Evolutionary conservation across 495 filamentous ascomycete genomes (phyloP), one percentile per base, ranked within the genome.

Genomic region (Talaromyces proteolyticus): DNA sequence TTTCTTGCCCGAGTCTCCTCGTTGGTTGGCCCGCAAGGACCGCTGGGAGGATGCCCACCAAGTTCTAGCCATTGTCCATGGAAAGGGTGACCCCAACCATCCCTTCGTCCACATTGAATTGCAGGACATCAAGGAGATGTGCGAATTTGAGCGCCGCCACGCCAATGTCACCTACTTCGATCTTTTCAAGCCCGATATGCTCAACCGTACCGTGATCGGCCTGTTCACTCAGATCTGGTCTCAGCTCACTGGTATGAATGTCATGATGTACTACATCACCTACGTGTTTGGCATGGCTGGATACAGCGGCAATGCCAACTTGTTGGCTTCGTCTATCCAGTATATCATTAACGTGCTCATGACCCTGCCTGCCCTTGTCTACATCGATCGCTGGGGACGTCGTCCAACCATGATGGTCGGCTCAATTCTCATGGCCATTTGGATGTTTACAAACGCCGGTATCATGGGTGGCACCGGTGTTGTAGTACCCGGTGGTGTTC

Each of bases 191-290:
- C 79, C 82, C 0, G 64, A 73, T 37, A 90, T 91, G 85, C 69
- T 89, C 59, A 88, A 88, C 66, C 79, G 85, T 11, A 87, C 85
- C 23, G 72, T 80, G 47, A 81, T 89, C 55, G 87, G 88, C 44
- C 57, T 91, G 40, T 89, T 89, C 57, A 87, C 82, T 0, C 88
- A 91, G 62, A 86, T 93, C 60, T 92, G 88, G 88, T 83, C 81
- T 22, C 88, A 93, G 58, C 70, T 92, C 17, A 88, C 86, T 0
- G 88, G 88, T 12, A 89, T 89, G 84, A 91, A 90, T 59, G 86
- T 89, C 11, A 91, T 91, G 86, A 89, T 89, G 80, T 79, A 80
- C 56, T 68, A 80, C 51, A 75, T 78, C 40, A 74, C 44, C 18
- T 88, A 89, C 43, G 74, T 88, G 53, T 88, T 87, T 54, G 78